phyloP scores from a whole-genome alignment of 2,329 filamentous ascomycete species.

The Pseudocercospora crystallina region DNA sequence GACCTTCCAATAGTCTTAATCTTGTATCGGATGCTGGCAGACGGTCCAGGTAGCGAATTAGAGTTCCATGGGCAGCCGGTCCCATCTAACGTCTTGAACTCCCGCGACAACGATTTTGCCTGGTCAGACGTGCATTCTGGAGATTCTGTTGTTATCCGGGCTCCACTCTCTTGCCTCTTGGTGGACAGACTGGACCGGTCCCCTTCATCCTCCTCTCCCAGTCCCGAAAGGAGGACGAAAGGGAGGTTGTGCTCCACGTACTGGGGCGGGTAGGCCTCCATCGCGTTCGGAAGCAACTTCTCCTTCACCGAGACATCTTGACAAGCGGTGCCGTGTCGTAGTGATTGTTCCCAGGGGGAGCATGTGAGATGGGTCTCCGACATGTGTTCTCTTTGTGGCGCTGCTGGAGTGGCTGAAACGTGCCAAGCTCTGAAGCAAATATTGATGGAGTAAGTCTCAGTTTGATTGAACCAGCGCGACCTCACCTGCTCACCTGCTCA shows the following conservation, averaged over 20 bases:
- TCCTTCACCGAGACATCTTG: too few species aligned
- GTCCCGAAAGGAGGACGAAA: constrained; percentile 76
- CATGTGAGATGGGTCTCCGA: too few species aligned
- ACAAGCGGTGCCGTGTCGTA: too few species aligned
- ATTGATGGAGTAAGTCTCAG: too few species aligned
- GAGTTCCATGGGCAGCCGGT: constrained; percentile 29
- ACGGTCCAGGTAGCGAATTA: constrained; percentile 26
- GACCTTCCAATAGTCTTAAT: constrained; percentile 65
- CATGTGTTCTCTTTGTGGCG: too few species aligned
- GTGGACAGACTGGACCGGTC: background rate
- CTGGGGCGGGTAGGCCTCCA: constrained; percentile 77
- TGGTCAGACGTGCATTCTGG: constrained; percentile 29
- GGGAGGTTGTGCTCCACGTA: constrained; percentile 88
- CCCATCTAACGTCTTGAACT: constrained; percentile 52
- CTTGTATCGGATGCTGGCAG: constrained; percentile 26
- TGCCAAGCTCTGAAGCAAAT: too few species aligned
- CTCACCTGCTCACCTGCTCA: too few species aligned
- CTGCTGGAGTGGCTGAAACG: too few species aligned
- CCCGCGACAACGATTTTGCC: constrained; percentile 58
- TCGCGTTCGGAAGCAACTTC: constrained; percentile 36
- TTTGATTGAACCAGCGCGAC: too few species aligned
- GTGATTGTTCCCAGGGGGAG: too few species aligned
- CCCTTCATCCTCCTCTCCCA: constrained; percentile 50
- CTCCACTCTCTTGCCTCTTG: constrained; percentile 29
- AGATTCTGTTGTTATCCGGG: constrained; percentile 25